phyloP scores from a whole-genome alignment of 345 rosid genomes.

The Trapa bicornis region DNA sequence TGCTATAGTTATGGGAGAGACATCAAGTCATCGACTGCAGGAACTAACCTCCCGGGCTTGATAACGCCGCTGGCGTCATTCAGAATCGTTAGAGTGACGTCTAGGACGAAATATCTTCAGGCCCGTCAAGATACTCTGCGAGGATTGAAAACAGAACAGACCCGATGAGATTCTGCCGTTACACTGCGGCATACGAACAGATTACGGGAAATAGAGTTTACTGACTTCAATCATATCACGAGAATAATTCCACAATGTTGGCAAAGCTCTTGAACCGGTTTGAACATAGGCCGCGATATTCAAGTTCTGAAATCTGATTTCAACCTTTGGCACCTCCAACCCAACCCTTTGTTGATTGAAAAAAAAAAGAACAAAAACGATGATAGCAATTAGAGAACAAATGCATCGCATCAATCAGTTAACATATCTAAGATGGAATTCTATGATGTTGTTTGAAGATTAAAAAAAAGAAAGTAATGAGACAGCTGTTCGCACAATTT shows the following conservation, averaged over 20 bases:
- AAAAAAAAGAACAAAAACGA: neutral
- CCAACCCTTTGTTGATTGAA: slow-evolving; percentile 39
- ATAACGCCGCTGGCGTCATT: slow-evolving; percentile 51
- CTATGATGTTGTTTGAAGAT: neutral
- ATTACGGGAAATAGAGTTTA: neutral
- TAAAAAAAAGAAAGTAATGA: neutral
- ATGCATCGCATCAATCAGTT: neutral
- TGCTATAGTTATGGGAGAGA: no score
- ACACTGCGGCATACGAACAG: no score
- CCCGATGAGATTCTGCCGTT: neutral
- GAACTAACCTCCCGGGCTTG: slow-evolving; percentile 60
- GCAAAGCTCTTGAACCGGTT: slow-evolving; percentile 71
- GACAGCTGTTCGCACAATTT: no score
- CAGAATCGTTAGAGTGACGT: slow-evolving; percentile 39
- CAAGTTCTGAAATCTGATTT: slow-evolving; percentile 62
- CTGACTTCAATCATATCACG: slow-evolving; percentile 58
- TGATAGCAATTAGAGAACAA: neutral
- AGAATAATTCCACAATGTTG: slow-evolving; percentile 57
- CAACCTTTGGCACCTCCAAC: slow-evolving; percentile 59
- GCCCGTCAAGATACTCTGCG: slow-evolving; percentile 29
- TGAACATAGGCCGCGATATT: slow-evolving; percentile 47
- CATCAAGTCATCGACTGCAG: no score
- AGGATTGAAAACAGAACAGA: neutral
- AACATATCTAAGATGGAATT: neutral
- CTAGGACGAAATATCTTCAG: slow-evolving; percentile 38